phyloP scores from a whole-genome alignment of 345 rosid genomes.

The Ceriops tagal region DNA sequence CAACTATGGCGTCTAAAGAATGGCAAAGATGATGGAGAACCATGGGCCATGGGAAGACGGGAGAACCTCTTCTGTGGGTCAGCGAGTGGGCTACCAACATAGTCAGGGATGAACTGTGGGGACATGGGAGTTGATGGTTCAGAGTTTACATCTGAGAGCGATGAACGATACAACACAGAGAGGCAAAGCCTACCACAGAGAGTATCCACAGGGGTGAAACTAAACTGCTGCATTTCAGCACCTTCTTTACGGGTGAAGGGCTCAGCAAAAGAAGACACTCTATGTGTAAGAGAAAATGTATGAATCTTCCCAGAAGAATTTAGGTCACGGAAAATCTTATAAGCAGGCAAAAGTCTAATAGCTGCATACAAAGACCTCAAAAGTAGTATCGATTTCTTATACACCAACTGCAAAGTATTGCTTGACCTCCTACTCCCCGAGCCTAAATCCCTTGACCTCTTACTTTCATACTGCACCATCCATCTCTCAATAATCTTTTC shows the following conservation, averaged over 20 bases:
- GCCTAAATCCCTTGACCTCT: constrained; percentile 51
- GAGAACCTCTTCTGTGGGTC: constrained; percentile 80
- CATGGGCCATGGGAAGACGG: constrained; percentile 63
- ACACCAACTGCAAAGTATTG: constrained; percentile 52
- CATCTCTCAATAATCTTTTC: constrained; percentile 91
- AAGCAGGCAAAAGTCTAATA: constrained; percentile 89
- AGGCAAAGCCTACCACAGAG: constrained; percentile 82
- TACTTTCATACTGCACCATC: constrained; percentile 74
- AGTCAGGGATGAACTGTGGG: constrained; percentile 77
- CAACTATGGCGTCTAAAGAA: constrained; percentile 86
- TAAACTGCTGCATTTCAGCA: constrained; percentile 79
- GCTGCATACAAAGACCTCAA: constrained; percentile 80
- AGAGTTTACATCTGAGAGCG: constrained; percentile 56
- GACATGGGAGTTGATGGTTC: constrained; percentile 74
- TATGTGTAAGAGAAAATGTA: constrained; percentile 61
- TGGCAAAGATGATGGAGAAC: constrained; percentile 76
- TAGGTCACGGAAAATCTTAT: constrained; percentile 73
- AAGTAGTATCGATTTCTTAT: constrained; percentile 75
- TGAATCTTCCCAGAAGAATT: constrained; percentile 64
- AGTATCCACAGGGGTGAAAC: constrained; percentile 78
- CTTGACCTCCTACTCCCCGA: constrained; percentile 61
- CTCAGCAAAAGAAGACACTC: constrained; percentile 72
- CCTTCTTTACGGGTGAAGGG: constrained; percentile 82
- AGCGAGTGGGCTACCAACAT: constrained; percentile 96
- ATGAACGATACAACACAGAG: constrained; percentile 61